Evolutionary conservation across 257 asterid species (phyloP).

Genomic region (Rauvolfia tetraphylla): DNA sequence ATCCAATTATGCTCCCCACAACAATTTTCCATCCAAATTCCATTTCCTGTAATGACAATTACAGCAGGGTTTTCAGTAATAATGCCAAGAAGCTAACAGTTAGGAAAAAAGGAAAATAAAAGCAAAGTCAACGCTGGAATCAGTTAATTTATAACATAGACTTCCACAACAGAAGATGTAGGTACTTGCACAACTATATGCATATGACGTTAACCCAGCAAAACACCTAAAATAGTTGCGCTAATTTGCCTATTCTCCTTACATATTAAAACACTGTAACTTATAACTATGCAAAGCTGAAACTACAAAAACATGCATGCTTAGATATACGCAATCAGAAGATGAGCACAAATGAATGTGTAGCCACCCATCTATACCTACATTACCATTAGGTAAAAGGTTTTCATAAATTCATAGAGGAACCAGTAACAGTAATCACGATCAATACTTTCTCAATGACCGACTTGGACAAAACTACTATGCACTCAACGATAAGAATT

Average conservation of each 20-base stretch:
- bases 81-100: not conserved
- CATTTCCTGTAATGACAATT: constrained; percentile 49
- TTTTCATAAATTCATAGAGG: not conserved
- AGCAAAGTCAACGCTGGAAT: not conserved
- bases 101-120: not conserved
- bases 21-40: constrained; percentile 69
- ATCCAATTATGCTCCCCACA: constrained; percentile 78
- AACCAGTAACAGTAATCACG: not conserved
- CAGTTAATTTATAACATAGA: not conserved
- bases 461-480: not conserved
- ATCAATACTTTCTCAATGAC: not conserved
- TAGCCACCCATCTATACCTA: not conserved
- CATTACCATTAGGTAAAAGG: not conserved
- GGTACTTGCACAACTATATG: not conserved
- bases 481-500: constrained; percentile 1
- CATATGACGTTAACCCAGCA: not conserved
- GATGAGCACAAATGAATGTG: not conserved
- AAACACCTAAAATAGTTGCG: not conserved
- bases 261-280: not conserved
- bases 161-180: not conserved
- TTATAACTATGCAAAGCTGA: not conserved
- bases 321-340: not conserved
- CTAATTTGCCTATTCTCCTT: not conserved
- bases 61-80: not conserved
- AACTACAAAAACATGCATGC: not conserved